Evolutionary conservation across 306 rosid species (phyloP), one percentile per base, ranked within the genome.

Genomic region (Hylodesmum podocarpum): DNA sequence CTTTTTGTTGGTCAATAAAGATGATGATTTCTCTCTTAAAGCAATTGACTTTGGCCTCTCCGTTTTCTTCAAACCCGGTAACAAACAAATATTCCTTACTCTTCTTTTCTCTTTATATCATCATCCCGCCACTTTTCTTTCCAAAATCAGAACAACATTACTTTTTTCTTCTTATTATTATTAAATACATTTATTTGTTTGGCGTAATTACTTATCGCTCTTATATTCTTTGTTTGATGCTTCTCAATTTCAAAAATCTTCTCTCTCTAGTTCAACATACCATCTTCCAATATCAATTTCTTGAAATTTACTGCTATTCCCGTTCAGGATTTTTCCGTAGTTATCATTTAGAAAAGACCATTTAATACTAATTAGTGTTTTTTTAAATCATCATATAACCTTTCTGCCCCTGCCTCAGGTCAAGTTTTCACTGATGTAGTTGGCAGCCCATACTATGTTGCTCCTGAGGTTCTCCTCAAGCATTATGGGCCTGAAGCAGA

Each of bases 41-140:
- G 98, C 98, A 50, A 93, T 93, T 81, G 98, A 93, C 78, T 93
- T 93, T 82, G 98, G 98, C 67, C 98, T 93, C 80, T 93, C 98
- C 21, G 97, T 93, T 73, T 93, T 93, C 92, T 93, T 93, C 82
- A 93, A 93, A 80, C 98, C 98, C 37, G 97, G 98, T 92, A 82
- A 72, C 66, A 27, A 82, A 72, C 66, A 27, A 33, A 9, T 37
- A 66, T 50, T 66, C 57, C 41, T 71, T 9, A 27, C 49, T 39
- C 34, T 57, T 34, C 41, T 27, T 43, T 47, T 39, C 27, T 16
- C 33, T 57, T 46, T 44, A 10, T 34, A 47, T 34, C 59, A n/a
- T 53, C 57, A 27, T 40, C 75, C 40, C 36, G 10, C 24, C 12
- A 10, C 41, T 77, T 61, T 3, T 29, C 19, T 53, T 16, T 33